Percentiles rank a stretch among this genome's conserved stretches.
These are phyloP conservation scores for Cystobasidium onofrii DNA, from an alignment of 768 basidiomycete genomes.

Conservation along the genomic window DNA sequence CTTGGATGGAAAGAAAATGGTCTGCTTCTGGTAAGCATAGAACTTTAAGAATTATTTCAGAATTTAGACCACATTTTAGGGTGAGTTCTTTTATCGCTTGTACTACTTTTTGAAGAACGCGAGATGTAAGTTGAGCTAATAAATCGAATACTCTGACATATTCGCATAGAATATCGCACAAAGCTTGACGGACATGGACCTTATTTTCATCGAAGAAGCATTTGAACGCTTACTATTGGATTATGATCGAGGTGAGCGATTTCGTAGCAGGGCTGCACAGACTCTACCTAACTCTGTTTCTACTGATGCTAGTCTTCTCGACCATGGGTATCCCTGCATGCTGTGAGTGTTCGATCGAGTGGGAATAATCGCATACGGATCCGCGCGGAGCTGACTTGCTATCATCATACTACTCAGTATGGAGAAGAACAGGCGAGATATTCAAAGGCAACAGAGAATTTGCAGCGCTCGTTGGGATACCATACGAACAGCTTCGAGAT, in stretches of 20 bases:
- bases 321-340: constrained; percentile 97
- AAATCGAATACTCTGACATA: no score
- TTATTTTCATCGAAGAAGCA: constrained; percentile 95
- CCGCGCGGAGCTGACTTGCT: not conserved
- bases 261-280: no score
- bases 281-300: not conserved
- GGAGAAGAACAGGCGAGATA: constrained; percentile 94
- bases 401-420: constrained; percentile 44
- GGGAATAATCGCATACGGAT: no score
- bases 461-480: constrained; percentile 76
- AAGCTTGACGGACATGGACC: constrained; percentile 76
- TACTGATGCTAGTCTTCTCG: constrained; percentile 54
- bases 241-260: constrained; percentile 67
- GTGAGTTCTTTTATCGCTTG: no score
- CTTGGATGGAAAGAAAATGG: constrained; percentile 31
- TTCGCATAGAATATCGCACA: constrained; percentile 55
- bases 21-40: constrained; percentile 76
- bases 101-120: no score
- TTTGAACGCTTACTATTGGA: constrained; percentile 91
- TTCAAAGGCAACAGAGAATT: constrained; percentile 98
- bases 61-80: constrained; percentile 49
- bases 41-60: constrained; percentile 69
- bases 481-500: constrained; percentile 81
- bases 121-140: no score
- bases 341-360: constrained; percentile 48